Percentiles rank a stretch among this genome's conserved stretches.
Conservation (phyloP, 257 asterid species). For the Forsythia viridissima region DNA sequence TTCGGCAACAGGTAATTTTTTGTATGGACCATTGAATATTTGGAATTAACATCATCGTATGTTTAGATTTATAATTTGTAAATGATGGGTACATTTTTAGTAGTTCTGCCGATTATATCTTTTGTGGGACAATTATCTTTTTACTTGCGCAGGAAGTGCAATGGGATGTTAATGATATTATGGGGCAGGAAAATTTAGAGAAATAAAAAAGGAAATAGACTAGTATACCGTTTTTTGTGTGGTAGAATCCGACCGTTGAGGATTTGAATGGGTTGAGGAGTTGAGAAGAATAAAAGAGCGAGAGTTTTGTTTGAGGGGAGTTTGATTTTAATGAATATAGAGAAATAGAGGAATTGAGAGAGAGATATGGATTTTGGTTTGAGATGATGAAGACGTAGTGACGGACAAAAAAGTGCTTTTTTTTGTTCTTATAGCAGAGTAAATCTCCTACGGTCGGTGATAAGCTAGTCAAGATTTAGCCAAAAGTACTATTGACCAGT, state of each 20-base stretch:
- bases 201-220: neutral
- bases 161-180: too few species aligned
- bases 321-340: too few species aligned
- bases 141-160: neutral
- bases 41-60: neutral
- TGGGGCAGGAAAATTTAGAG: neutral
- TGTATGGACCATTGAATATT: neutral
- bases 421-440: too few species aligned
- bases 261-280: too few species aligned
- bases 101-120: constrained; percentile 3
- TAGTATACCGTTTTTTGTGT: too few species aligned
- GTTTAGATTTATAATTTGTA: constrained; percentile 7
- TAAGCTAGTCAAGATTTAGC: constrained; percentile 8
- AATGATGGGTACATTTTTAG: neutral
- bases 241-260: too few species aligned
- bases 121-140: neutral
- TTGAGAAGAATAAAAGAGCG: too few species aligned
- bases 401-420: too few species aligned
- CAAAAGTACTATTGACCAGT: neutral
- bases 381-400: too few species aligned
- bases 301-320: too few species aligned
- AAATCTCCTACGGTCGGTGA: neutral
- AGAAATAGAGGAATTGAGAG: too few species aligned
- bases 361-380: too few species aligned
- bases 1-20: constrained; percentile 82